Base-by-base conservation (phyloP, 176 grass and related monocot genomes). In the Avena atlantica region DNA sequence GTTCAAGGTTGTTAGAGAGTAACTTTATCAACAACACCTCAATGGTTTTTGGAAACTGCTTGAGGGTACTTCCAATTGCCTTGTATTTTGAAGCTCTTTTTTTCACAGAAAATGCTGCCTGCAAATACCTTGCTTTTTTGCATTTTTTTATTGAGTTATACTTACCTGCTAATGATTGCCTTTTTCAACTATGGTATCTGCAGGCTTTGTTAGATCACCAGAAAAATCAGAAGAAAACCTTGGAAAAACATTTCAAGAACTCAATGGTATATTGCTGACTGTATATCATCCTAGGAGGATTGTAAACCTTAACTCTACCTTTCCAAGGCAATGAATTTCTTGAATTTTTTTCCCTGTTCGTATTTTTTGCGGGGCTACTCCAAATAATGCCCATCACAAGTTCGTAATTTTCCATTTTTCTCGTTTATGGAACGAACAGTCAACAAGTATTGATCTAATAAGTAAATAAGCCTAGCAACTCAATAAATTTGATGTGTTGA, bases 11-110 rank as follows among this genome's bases (percentile, higher is more conserved):
- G 74, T 68, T 89, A 25, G 95, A 98, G 79, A 98, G 95, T 87
- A 93, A 93, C 70, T 98, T 98, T 67, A 95, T 98, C 47, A 98
- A 98, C 65, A 98, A 98, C 61, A 98, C 95, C 36, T 98, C 95
- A 7, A 98, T 95, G 93, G 93, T 98, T 85, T 93, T 98, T 50
- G 81, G 95, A 56, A 85, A 78, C 34, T 98, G 95, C 89, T 87
- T 98, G 66, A 87, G 95, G 91, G 95, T 98, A 92, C 67, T 86
- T 49, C 10, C 73, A 56, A 74, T 69, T 91, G 17, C 6, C 68
- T 81, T 85, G 80, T 72, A 49, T 85, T 76, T 76, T 29, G 61
- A 29, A 79, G n/a, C 57, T 78, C 13, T 7, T 81, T 85, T 72
- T 72, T 74, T 50, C 20, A 79, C 77, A 82, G 34, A 48, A 57